These are phyloP conservation scores for Saussurea involucrata DNA, from an alignment of 129 eudicot genomes.

Conservation along the genomic window DNA sequence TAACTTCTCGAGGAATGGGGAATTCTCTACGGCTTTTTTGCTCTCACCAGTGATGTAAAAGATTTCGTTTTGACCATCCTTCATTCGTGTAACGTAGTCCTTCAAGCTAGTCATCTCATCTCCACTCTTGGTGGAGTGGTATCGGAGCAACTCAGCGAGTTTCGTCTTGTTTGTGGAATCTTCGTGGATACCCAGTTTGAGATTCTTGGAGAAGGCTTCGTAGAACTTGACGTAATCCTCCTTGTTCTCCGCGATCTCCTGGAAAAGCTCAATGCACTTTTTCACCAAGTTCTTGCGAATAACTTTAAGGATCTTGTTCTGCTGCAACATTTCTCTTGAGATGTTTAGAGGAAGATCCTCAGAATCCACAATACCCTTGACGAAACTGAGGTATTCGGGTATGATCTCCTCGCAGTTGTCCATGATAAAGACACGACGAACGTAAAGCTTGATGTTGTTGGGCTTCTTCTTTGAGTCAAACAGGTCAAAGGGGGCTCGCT, in stretches of 20 bases:
- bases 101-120: slow-evolving; percentile 80
- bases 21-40: slow-evolving; percentile 88
- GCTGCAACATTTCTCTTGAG: slow-evolving; percentile 38
- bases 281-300: slow-evolving; percentile 25
- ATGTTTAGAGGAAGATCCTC: slow-evolving; percentile 86
- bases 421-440: slow-evolving; percentile 83
- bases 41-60: slow-evolving; percentile 86
- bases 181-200: slow-evolving; percentile 82
- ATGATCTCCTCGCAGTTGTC: slow-evolving; percentile 85
- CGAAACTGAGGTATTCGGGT: slow-evolving; percentile 70
- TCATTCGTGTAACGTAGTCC: slow-evolving; percentile 87
- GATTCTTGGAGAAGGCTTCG: slow-evolving; percentile 84
- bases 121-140: slow-evolving; percentile 90
- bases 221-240: slow-evolving; percentile 82
- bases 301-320: slow-evolving; percentile 23
- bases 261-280: slow-evolving; percentile 20
- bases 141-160: slow-evolving; percentile 64
- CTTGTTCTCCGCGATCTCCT: slow-evolving; percentile 26
- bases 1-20: slow-evolving; percentile 85
- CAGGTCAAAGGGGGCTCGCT: slow-evolving; percentile 76
- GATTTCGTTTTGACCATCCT: slow-evolving; percentile 77
- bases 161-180: slow-evolving; percentile 64
- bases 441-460: slow-evolving; percentile 87
- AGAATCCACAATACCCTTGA: slow-evolving; percentile 83
- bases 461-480: slow-evolving; percentile 72